Evolutionary conservation across 2,329 filamentous ascomycete species (phyloP).

Genomic region (Rosellinia necatrix): DNA sequence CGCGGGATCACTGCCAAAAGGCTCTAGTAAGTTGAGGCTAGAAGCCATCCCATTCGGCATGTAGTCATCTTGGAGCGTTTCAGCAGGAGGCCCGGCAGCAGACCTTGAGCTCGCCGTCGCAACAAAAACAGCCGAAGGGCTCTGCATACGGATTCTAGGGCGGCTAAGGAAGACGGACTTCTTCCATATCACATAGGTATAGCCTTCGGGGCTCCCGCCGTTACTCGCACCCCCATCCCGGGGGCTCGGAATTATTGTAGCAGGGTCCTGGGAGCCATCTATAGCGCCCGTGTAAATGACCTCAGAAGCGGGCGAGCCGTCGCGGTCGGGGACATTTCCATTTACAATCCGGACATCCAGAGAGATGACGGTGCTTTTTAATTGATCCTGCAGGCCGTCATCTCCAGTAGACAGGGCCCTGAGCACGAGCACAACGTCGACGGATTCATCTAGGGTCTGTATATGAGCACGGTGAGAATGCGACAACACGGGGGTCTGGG

Average conservation of each 20-base stretch:
- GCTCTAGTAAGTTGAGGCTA: constrained; percentile 76
- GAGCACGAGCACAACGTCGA: constrained; percentile 70
- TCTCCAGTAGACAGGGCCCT: constrained; percentile 66
- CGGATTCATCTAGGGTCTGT: constrained; percentile 70
- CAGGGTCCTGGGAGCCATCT: constrained; percentile 54
- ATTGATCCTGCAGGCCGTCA: constrained; percentile 58
- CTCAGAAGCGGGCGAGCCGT: constrained; percentile 57
- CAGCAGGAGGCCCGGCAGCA: constrained; percentile 47
- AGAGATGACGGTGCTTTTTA: constrained; percentile 66
- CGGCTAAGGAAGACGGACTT: constrained; percentile 61
- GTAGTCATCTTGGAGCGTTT: constrained; percentile 61
- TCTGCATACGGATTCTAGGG: constrained; percentile 67
- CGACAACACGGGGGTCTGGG: constrained; percentile 36
- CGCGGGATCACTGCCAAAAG: constrained; percentile 69
- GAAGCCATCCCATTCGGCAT: constrained; percentile 70
- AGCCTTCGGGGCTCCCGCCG: constrained; percentile 37
- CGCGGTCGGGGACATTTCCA: constrained; percentile 53
- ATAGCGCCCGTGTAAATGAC: constrained; percentile 62
- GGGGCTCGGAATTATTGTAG: constrained; percentile 54
- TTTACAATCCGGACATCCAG: constrained; percentile 71
- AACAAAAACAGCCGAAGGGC: constrained; percentile 68
- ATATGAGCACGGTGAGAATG: constrained; percentile 52
- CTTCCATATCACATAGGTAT: constrained; percentile 64
- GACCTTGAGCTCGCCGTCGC: constrained; percentile 65
- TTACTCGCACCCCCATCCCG: constrained; percentile 35